Percentiles rank a stretch among this genome's conserved stretches.
Conservation (phyloP, 345 rosid species). For the Microcos paniculata region DNA sequence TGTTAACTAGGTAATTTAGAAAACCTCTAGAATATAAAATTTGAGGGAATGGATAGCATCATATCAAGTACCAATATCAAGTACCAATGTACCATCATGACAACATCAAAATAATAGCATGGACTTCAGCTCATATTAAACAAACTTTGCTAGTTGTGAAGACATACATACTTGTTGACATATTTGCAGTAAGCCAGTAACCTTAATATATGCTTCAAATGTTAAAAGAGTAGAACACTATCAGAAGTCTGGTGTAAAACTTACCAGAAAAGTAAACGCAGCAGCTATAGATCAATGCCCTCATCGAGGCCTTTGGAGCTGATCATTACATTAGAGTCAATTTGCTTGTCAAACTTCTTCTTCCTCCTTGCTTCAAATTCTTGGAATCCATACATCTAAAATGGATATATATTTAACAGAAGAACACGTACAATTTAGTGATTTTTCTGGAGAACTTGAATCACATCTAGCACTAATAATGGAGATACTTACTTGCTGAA, state of each 20-base stretch:
- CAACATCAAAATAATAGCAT: background rate
- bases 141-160: background rate
- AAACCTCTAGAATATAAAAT: background rate
- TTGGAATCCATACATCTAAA: conserved; percentile 85
- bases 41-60: background rate
- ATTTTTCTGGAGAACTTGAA: background rate
- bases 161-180: background rate
- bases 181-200: background rate
- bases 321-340: conserved; percentile 95
- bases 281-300: conserved; percentile 67
- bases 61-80: background rate
- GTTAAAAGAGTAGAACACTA: background rate
- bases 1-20: background rate
- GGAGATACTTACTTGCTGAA: conserved; percentile 68
- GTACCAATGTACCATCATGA: background rate
- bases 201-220: background rate
- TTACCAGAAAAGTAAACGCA: conserved; percentile 4
- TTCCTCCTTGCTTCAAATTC: conserved; percentile 92
- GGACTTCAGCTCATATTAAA: background rate
- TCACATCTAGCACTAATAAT: background rate
- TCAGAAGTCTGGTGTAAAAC: background rate
- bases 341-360: conserved; percentile 93
- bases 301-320: conserved; percentile 92
- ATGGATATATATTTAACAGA: background rate
- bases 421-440: background rate